Base-by-base conservation (phyloP, 2,329 filamentous ascomycete species). In the Neophaeococcomyces mojaviensis region DNA sequence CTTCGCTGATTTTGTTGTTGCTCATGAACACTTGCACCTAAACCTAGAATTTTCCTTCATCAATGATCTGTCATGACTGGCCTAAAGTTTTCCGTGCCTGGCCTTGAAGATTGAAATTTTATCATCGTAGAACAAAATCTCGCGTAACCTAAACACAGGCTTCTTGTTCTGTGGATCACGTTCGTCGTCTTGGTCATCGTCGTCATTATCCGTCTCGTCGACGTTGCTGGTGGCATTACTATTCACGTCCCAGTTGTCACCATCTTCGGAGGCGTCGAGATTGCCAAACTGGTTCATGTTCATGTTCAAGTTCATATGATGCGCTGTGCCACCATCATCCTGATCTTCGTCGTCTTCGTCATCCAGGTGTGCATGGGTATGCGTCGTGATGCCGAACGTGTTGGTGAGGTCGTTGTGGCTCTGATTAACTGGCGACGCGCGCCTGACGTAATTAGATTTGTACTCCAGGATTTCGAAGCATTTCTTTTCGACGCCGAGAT, bases 101-200 rank as follows among this genome's bases (percentile, higher is more conserved):
- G 84, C 83, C 62, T 83, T 85, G 67, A 90, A 90, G 48, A 90
- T 82, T 22, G 83, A 80, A 44, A 88, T 79, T 64, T 87, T 86
- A 61, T 90, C 86, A 61, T 90, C 86, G 58, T 88, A 89, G 64
- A 88, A 90, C 51, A 89, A 64, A 52, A 92, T 90, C 68, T 90
- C 85, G 50, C 84, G 72, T 54, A 90, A 68, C 45, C 79, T 74
- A 49, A 89, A 72, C 4, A 57, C 56, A 15, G 58, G 60, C 49
- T 55, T 56, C 32, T 64, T 59, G 42, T 62, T 15, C 26, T 18
- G 19, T 26, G n/a, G 32, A 4, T 36, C 33, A 15, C 13, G 32
- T 2, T 20, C 65, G 32, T 68, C 63, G 13, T 56, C 55, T 18
- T 55, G 58, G 30, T 70, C 66, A 7, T 48, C 46, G 33, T 43